Evolutionary conservation across 441 rosid species (phyloP).

Genomic region (Adansonia rubrostipa): DNA sequence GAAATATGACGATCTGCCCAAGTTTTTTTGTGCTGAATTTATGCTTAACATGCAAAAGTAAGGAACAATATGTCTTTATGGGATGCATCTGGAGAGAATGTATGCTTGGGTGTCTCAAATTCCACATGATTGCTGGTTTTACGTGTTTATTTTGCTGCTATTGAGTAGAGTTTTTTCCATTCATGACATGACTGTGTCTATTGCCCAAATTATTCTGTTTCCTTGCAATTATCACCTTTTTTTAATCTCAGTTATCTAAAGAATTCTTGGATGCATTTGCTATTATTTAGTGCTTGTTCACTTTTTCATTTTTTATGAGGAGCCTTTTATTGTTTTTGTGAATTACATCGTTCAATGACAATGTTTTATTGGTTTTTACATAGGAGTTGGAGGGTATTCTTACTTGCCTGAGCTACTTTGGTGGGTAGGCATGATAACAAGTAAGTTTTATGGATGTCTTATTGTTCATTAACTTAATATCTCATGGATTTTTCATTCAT

Average conservation of each 20-base stretch:
- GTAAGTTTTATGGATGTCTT: constrained; percentile 43
- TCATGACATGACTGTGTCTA: background rate
- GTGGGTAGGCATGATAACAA: constrained; percentile 81
- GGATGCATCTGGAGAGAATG: background rate
- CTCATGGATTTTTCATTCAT: background rate
- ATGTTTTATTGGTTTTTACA: constrained; percentile 11
- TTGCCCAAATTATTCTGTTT: background rate
- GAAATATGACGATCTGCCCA: background rate
- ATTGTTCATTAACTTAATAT: background rate
- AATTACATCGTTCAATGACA: background rate
- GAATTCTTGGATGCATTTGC: background rate
- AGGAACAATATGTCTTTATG: background rate
- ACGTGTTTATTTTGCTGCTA: background rate
- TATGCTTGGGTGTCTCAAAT: background rate
- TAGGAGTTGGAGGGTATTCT: constrained; percentile 80
- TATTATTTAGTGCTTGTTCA: background rate
- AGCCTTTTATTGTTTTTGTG: background rate
- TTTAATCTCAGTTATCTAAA: background rate
- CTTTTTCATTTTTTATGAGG: background rate
- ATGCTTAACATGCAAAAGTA: background rate
- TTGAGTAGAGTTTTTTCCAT: background rate
- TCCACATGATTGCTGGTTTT: background rate
- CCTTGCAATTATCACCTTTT: background rate
- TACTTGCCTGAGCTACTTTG: constrained; percentile 78
- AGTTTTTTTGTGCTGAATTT: background rate